Base-by-base conservation (phyloP, 148 eudicot species). In the Vaccinium corymbosum region DNA sequence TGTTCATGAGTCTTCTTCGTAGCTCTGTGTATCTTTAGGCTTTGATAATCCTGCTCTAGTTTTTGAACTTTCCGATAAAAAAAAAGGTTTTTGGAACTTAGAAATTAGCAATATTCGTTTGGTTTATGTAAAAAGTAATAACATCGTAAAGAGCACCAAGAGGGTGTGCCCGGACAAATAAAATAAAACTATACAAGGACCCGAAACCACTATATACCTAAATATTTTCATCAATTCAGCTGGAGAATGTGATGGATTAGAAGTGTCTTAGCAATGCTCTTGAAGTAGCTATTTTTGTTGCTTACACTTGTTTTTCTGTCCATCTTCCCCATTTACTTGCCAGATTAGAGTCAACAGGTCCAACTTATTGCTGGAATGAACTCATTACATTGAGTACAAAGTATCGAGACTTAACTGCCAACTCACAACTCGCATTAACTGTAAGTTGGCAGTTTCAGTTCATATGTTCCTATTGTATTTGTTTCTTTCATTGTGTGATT, bases 351-450 rank as follows among this genome's bases (percentile, higher is more conserved):
- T 89, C 94, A 46, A 48, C 85, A 4, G 98, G 94, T 71, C 98
- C 97, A 64, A 89, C 93, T 52, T 96, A 90, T 91, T 91, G 92
- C 93, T 96, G 99, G 99, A 92, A 90, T 87, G 97, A 94, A 85
- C 88, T 93, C 51, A 89, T 96, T 83, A 92, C 97, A 52, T 81
- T 96, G 91, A 96, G 98, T 88, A 94, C 98, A 80, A 96, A 96
- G 84, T 94, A 96, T 84, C 92, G 98, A 55, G 99, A 96, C 86
- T 90, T 96, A 79, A 94, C 99, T 20, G 94, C 95, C 75, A 94
- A 94, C 86, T 90, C 99, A 25, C 99, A 96, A 53, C 92, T 96
- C 73, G 90, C 95, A 59, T 83, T 94, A 51, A 96, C 99, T 55
- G 99, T 96, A 89, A 89, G 89, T 76, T n/a, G 76, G 22, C n/a